Conservation (phyloP, 2,329 filamentous ascomycete genomes). For the Trichoderma asperellum region DNA sequence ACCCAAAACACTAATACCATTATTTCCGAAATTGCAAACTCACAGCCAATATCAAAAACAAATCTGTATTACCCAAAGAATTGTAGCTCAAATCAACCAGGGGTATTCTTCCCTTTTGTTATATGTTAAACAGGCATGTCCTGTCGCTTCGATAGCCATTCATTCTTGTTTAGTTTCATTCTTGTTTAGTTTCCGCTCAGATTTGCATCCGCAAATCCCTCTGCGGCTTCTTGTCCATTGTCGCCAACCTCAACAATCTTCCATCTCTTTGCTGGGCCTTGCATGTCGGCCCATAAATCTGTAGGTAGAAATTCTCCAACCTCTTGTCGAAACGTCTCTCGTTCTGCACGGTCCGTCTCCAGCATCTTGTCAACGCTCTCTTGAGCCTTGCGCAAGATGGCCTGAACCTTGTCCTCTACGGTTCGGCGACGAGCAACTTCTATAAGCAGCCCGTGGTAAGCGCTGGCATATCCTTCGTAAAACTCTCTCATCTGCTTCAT, state of each 20-base stretch:
- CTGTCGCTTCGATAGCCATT: not conserved
- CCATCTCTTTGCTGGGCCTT: slow-evolving; percentile 59
- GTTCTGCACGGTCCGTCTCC: slow-evolving; percentile 70
- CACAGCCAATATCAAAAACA: not conserved
- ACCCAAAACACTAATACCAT: not conserved
- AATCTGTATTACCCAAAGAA: not conserved
- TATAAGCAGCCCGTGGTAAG: slow-evolving; percentile 82
- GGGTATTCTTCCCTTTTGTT: not conserved
- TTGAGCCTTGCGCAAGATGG: slow-evolving; percentile 76
- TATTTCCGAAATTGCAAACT: not conserved
- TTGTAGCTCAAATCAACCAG: not conserved
- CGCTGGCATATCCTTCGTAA: slow-evolving; percentile 82
- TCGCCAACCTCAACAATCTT: slow-evolving; percentile 50
- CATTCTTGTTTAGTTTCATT: not conserved
- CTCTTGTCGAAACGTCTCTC: slow-evolving; percentile 78
- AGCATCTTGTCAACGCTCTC: slow-evolving; percentile 76
- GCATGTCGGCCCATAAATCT: slow-evolving; percentile 83
- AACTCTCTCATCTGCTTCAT: slow-evolving; percentile 78
- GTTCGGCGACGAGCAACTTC: slow-evolving; percentile 77
- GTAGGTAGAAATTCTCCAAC: slow-evolving; percentile 85
- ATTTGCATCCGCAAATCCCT: not conserved
- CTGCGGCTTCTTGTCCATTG: slow-evolving; percentile 14
- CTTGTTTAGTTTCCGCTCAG: not conserved
- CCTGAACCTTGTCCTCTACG: slow-evolving; percentile 73
- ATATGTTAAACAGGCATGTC: not conserved